Evolutionary conservation across 805 yeast species (phyloP).

Genomic region (Lipomyces anomalus): DNA sequence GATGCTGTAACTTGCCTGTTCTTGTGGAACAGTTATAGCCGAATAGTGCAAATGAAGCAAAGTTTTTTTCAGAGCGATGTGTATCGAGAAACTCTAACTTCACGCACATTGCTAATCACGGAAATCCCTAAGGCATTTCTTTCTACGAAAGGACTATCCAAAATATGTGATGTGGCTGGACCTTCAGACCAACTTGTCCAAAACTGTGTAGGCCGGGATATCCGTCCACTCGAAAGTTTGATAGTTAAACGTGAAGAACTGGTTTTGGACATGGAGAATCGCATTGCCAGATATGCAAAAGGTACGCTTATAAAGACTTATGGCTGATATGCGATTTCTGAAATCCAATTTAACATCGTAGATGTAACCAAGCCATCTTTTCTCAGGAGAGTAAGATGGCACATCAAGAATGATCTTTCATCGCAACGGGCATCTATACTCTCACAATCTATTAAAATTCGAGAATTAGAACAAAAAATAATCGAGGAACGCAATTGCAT

Average conservation of each 20-base stretch:
- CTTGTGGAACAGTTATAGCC: slow-evolving; percentile 28
- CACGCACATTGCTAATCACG: slow-evolving; percentile 32
- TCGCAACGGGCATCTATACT: neutral
- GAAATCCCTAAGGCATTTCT: slow-evolving; percentile 30
- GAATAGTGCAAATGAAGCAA: slow-evolving; percentile 29
- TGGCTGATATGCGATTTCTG: neutral
- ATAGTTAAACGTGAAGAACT: slow-evolving; percentile 26
- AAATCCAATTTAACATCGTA: too few species aligned
- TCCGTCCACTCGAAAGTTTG: slow-evolving; percentile 27
- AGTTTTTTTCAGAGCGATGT: slow-evolving; percentile 21
- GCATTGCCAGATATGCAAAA: slow-evolving; percentile 29
- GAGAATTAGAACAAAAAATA: slow-evolving; percentile 25
- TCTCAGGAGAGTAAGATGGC: too few species aligned
- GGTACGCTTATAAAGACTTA: slow-evolving; percentile 12
- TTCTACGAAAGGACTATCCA: slow-evolving; percentile 27
- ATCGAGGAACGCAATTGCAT: slow-evolving; percentile 23
- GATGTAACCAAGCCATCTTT: too few species aligned
- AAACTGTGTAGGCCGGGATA: slow-evolving; percentile 30
- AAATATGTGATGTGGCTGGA: slow-evolving; percentile 6
- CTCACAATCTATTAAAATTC: neutral
- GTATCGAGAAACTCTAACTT: slow-evolving; percentile 27
- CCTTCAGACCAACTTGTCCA: slow-evolving; percentile 20
- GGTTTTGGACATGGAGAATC: slow-evolving; percentile 28
- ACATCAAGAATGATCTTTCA: too few species aligned
- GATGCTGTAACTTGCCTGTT: slow-evolving; percentile 28